Evolutionary conservation across 2,329 filamentous ascomycete genomes (phyloP).

Genomic region (Metarhizium rileyi): DNA sequence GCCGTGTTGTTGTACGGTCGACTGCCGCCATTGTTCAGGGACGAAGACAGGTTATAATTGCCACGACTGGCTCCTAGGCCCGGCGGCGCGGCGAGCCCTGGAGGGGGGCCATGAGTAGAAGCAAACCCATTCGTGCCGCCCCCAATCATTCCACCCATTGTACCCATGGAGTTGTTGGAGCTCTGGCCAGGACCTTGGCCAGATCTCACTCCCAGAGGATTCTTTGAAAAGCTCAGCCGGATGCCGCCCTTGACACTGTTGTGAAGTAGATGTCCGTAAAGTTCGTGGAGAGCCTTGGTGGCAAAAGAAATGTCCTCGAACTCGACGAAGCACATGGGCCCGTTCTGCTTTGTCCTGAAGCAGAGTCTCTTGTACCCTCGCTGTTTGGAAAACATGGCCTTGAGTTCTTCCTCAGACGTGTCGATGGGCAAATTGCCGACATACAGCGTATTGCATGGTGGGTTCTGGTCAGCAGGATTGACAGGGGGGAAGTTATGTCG

Average conservation of each 20-base stretch:
- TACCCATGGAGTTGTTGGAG: slow-evolving; percentile 33
- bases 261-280: slow-evolving; percentile 78
- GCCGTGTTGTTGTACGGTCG: slow-evolving; percentile 7
- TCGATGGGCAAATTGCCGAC: slow-evolving; percentile 93
- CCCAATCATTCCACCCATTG: slow-evolving; percentile 49
- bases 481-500: slow-evolving; percentile 69
- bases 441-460: slow-evolving; percentile 94
- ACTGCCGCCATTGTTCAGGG: slow-evolving; percentile 12
- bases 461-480: slow-evolving; percentile 93
- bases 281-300: slow-evolving; percentile 79
- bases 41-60: slow-evolving; percentile 14
- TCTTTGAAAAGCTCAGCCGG: slow-evolving; percentile 93
- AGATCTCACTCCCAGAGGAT: slow-evolving; percentile 84
- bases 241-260: slow-evolving; percentile 95
- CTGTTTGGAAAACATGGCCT: slow-evolving; percentile 85
- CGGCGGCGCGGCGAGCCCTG: slow-evolving; percentile 67
- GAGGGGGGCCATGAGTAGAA: slow-evolving; percentile 66
- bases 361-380: slow-evolving; percentile 92
- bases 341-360: slow-evolving; percentile 89
- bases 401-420: slow-evolving; percentile 90
- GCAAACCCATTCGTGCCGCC: slow-evolving; percentile 47
- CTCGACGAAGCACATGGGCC: slow-evolving; percentile 98
- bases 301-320: slow-evolving; percentile 91
- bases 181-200: slow-evolving; percentile 48
- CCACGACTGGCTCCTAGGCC: slow-evolving; percentile 41